Conservation (phyloP, 805 yeast genomes). For the Ogataea naganishii region DNA sequence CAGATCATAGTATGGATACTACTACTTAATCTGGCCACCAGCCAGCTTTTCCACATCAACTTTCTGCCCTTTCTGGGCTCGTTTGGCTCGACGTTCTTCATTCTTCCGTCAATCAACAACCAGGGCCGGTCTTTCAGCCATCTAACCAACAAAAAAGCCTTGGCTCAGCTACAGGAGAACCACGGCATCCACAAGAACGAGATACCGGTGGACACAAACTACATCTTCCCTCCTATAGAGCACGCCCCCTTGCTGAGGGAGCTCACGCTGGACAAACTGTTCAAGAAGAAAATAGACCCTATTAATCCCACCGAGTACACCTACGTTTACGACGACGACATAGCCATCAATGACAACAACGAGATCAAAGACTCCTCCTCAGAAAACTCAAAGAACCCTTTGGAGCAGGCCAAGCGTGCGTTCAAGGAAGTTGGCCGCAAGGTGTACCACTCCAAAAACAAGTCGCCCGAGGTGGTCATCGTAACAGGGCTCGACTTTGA, state of each 20-base stretch:
- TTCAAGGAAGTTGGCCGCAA: slow-evolving; percentile 62
- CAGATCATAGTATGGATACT: slow-evolving; percentile 5
- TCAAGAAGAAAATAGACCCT: slow-evolving; percentile 36
- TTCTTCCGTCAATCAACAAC: not conserved
- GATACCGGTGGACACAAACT: slow-evolving; percentile 39
- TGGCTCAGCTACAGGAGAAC: slow-evolving; percentile 11
- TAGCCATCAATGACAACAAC: slow-evolving; percentile 25
- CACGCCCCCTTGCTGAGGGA: slow-evolving; percentile 56
- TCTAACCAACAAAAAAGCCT: slow-evolving; percentile 15
- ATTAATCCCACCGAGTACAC: slow-evolving; percentile 24
- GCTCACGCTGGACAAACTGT: slow-evolving; percentile 42
- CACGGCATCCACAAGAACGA: slow-evolving; percentile 39
- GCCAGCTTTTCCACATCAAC: slow-evolving; percentile 86
- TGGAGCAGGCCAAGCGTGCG: slow-evolving; percentile 42
- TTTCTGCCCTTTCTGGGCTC: no score
- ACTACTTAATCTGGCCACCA: slow-evolving; percentile 33
- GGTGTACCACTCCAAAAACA: slow-evolving; percentile 30
- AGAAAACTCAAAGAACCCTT: slow-evolving; percentile 32
- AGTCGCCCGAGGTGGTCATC: slow-evolving; percentile 58
- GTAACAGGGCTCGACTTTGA: slow-evolving; percentile 78
- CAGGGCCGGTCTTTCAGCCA: slow-evolving; percentile 11
- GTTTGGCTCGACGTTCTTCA: slow-evolving; percentile 3
- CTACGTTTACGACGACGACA: slow-evolving; percentile 36
- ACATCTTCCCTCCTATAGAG: slow-evolving; percentile 70
- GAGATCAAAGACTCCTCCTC: slow-evolving; percentile 44